Evolutionary conservation across 139 green algal genomes (phyloP), one percentile per base, ranked within the genome.

Genomic region (Asterochloris erici): DNA sequence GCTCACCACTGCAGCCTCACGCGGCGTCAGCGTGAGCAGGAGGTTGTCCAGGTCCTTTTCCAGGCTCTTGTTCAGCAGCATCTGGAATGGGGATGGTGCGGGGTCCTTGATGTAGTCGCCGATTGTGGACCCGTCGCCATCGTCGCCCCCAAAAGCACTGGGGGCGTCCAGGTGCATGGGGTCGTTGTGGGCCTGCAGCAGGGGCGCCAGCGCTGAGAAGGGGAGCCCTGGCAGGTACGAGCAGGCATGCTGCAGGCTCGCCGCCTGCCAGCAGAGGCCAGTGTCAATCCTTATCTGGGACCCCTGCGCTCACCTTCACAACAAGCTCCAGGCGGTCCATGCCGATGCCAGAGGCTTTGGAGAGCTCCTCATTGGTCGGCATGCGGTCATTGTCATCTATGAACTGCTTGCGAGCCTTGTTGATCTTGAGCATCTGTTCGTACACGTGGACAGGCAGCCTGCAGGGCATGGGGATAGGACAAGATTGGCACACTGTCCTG

Each of bases 1-100:
- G 38, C 38, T 54, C 38, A 71, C 80, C 15, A 98, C 87, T 82
- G 94, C 90, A 15, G 85, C 75, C 85, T 98, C 94, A 21, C 92
- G 88, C 23, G 84, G 66, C 69, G 78, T 83, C 38, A 96, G 89
- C n/a, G 89, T 93, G 75, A 82, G 75, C 62, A 95, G 87, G 54
- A 91, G 78, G 61, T 89, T 85, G 47, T 91, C 82, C 73, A 96
- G 47, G 68, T 91, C 88, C 75, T 86, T 75, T 14, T 78, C 71
- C 76, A 93, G 28, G 68, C 63, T 79, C 14, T 60, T 23, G 11
- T 63, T 73, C 62, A 62, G 70, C 73, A 92, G 78, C 89, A 89
- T 93, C 29, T 86, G 73, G n/a, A 83, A 68, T 6, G 84, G 73
- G 68, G 91, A 87, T 2, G 73, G 80, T 63, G 87, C 75, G 27